Evolutionary conservation across 2,329 filamentous ascomycete species (phyloP).

Genomic region (Rhynchosporium graminicola): DNA sequence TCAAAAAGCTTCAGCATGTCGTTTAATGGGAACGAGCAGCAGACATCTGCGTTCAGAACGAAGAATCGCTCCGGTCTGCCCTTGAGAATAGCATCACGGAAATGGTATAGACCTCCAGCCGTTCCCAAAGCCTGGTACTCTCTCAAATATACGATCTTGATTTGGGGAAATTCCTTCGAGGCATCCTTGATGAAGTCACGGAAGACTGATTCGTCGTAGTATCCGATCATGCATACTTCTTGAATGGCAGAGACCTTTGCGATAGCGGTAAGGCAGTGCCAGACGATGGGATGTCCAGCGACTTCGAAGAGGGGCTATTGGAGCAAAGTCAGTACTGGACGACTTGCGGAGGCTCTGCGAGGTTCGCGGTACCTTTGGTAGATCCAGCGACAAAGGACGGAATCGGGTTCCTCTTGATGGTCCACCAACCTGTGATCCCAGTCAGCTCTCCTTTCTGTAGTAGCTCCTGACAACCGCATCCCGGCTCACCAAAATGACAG

Average conservation of each 20-base stretch:
- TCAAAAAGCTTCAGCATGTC: slow-evolving; percentile 95
- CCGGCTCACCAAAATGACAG: slow-evolving; percentile 80
- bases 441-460: slow-evolving; percentile 27
- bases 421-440: slow-evolving; percentile 73
- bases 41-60: slow-evolving; percentile 96
- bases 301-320: slow-evolving; percentile 92
- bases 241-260: slow-evolving; percentile 88
- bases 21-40: slow-evolving; percentile 94
- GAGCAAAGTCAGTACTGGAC: slow-evolving; percentile 19
- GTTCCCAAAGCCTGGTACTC: slow-evolving; percentile 97
- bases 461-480: slow-evolving; percentile 4
- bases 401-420: slow-evolving; percentile 95
- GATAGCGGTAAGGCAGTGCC: slow-evolving; percentile 92
- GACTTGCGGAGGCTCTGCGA: slow-evolving; percentile 21
- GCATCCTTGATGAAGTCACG: slow-evolving; percentile 97
- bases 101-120: slow-evolving; percentile 95
- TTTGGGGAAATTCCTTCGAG: slow-evolving; percentile 77
- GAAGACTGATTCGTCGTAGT: slow-evolving; percentile 97
- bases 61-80: slow-evolving; percentile 93
- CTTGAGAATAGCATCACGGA: slow-evolving; percentile 98
- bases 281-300: slow-evolving; percentile 96
- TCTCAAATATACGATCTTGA: slow-evolving; percentile 91
- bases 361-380: slow-evolving; percentile 72
- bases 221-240: slow-evolving; percentile 97
- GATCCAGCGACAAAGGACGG: slow-evolving; percentile 89